These are phyloP conservation scores for Trichosporon ovoides DNA, from an alignment of 1,284 basidiomycete species.

Conservation along the genomic window DNA sequence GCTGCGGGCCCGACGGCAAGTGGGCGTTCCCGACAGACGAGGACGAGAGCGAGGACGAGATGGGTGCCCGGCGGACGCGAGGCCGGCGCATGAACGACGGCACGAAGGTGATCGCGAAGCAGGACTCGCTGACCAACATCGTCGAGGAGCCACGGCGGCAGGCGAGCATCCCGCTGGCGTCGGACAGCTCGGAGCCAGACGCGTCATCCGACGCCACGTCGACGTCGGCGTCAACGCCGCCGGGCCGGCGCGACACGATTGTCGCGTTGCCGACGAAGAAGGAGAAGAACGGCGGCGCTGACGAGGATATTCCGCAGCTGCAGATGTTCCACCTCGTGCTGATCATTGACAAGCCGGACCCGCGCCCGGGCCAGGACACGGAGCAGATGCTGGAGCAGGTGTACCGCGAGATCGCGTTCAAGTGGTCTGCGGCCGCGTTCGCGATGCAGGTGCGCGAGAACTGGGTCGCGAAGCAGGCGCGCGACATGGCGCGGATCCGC, in stretches of 20 bases:
- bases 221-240: background rate
- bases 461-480: slow-evolving; percentile 73
- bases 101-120: background rate
- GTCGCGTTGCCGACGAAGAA: slow-evolving; percentile 4
- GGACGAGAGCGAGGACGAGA: slow-evolving; percentile 21
- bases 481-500: slow-evolving; percentile 60
- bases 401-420: slow-evolving; percentile 81
- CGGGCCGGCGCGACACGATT: background rate
- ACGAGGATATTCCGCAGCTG: slow-evolving; percentile 53
- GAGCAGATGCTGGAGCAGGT: slow-evolving; percentile 58
- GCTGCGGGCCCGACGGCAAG: slow-evolving; percentile 63
- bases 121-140: slow-evolving; percentile 7
- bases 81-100: slow-evolving; percentile 16
- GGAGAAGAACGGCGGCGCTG: slow-evolving; percentile 3
- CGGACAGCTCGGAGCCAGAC: background rate
- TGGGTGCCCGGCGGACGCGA: slow-evolving; percentile 12
- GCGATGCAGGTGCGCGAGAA: slow-evolving; percentile 77
- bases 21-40: slow-evolving; percentile 52
- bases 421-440: slow-evolving; percentile 78
- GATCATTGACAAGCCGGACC: slow-evolving; percentile 82
- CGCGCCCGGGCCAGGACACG: slow-evolving; percentile 57
- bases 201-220: background rate
- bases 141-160: slow-evolving; percentile 11
- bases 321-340: slow-evolving; percentile 82
- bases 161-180: background rate